phyloP scores from a whole-genome alignment of 2,329 filamentous ascomycete genomes.

The Fusarium sp. region DNA sequence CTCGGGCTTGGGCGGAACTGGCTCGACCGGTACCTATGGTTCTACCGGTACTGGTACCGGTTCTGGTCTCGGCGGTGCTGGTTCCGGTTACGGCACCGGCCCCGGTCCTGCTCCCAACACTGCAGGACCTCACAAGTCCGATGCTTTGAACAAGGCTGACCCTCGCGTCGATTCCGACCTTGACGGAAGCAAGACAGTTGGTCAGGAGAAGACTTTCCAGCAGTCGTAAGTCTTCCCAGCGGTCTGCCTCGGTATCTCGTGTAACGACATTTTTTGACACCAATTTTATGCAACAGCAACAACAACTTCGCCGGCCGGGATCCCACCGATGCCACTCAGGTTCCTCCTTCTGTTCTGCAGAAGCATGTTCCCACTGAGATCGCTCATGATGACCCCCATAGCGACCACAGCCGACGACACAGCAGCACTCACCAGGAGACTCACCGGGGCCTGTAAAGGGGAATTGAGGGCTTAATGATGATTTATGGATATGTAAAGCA shows the following conservation, averaged over 20 bases:
- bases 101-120: constrained; percentile 47
- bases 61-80: constrained; percentile 17
- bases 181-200: constrained; percentile 58
- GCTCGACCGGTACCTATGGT: constrained; percentile 7
- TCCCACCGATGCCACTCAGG: constrained; percentile 67
- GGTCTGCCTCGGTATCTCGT: background rate
- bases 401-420: constrained; percentile 61
- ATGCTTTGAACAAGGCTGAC: no score
- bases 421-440: constrained; percentile 61
- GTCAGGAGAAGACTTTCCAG: constrained; percentile 62
- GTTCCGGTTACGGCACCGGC: constrained; percentile 50
- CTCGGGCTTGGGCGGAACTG: background rate
- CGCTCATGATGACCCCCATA: constrained; percentile 57
- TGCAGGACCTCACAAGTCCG: constrained; percentile 62
- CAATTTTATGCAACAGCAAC: constrained; percentile 22
- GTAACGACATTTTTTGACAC: constrained; percentile 27
- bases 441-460: constrained; percentile 58
- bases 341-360: constrained; percentile 65
- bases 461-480: constrained; percentile 8
- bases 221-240: constrained; percentile 51
- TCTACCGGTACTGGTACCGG: constrained; percentile 16
- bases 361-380: constrained; percentile 59
- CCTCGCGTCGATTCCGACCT: no score
- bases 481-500: constrained; percentile 38
- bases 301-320: constrained; percentile 51